A percentile compares a stretch with the other conserved stretches of the same genome.
phyloP scores from a whole-genome alignment of 306 rosid species.

The Crotalaria pallida region DNA sequence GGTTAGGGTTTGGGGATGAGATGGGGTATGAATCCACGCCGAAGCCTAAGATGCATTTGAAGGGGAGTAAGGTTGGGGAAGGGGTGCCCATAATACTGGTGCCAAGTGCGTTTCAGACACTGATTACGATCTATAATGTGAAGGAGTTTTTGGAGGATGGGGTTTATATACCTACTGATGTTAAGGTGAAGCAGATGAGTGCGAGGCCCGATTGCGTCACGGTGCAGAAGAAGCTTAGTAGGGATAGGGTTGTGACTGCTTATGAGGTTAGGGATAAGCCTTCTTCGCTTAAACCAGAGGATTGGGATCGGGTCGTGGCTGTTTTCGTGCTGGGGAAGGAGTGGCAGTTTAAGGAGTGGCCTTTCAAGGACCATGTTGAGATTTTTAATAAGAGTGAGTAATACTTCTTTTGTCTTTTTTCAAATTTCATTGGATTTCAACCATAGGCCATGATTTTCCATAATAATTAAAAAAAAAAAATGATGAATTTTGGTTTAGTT shows the following conservation, averaged over 20 bases:
- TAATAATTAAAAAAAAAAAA: too few species aligned
- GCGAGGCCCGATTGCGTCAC: conserved; percentile 89
- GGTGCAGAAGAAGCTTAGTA: conserved; percentile 96
- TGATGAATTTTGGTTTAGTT: neutral
- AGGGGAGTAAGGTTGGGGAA: conserved; percentile 80
- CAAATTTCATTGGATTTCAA: neutral
- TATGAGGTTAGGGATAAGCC: conserved; percentile 99
- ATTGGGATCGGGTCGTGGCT: conserved; percentile 96
- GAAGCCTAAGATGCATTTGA: conserved; percentile 76
- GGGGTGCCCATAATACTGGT: conserved; percentile 93
- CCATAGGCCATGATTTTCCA: neutral
- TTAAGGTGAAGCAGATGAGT: conserved; percentile 91
- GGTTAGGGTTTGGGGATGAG: conserved; percentile 67
- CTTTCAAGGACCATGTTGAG: conserved; percentile 45
- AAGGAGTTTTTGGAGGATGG: conserved; percentile 98
- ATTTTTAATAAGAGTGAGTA: conserved; percentile 44
- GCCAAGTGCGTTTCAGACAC: conserved; percentile 90
- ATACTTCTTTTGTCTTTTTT: neutral
- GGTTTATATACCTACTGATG: conserved; percentile 78
- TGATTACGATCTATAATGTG: conserved; percentile 81
- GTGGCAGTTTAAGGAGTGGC: conserved; percentile 65
- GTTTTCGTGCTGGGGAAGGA: conserved; percentile 96
- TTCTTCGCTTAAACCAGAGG: conserved; percentile 73
- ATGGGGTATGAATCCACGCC: conserved; percentile 57
- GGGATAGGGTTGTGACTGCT: conserved; percentile 93